Conservation (phyloP, 1,139 yeast species). For the Lodderomyces orthopsilosis region DNA sequence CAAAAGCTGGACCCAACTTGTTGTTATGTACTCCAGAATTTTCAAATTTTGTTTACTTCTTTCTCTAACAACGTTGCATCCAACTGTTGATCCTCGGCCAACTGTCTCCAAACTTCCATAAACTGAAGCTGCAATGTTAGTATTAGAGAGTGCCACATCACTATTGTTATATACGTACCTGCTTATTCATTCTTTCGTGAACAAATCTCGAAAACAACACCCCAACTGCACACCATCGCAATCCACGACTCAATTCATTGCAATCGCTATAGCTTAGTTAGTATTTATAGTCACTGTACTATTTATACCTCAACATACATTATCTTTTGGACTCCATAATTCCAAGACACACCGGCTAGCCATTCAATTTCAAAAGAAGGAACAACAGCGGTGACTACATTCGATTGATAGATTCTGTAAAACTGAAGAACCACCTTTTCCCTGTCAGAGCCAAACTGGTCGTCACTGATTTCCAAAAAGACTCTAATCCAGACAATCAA, state of each 20-base stretch:
- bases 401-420: conserved; percentile 7
- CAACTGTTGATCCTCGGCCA: conserved; percentile 9
- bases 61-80: conserved; percentile 6
- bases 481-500: conserved; percentile 9
- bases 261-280: conserved; percentile 9
- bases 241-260: conserved; percentile 6
- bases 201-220: conserved; percentile 12
- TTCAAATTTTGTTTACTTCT: conserved; percentile 7
- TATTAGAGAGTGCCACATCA: conserved; percentile 1
- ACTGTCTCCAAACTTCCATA: conserved; percentile 10
- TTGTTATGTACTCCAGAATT: background rate
- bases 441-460: conserved; percentile 3
- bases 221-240: conserved; percentile 11
- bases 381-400: conserved; percentile 5
- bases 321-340: conserved; percentile 16
- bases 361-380: conserved; percentile 20
- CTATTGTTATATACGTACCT: conserved; percentile 7
- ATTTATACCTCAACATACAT: conserved; percentile 8
- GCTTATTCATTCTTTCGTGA: conserved; percentile 12
- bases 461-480: conserved; percentile 6
- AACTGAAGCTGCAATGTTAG: conserved; percentile 10
- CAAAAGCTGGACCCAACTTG: no score
- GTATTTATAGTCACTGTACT: conserved; percentile 1
- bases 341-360: conserved; percentile 22
- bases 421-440: conserved; percentile 6